Conservation (phyloP, 306 rosid species). For the Abrus pulchellus region DNA sequence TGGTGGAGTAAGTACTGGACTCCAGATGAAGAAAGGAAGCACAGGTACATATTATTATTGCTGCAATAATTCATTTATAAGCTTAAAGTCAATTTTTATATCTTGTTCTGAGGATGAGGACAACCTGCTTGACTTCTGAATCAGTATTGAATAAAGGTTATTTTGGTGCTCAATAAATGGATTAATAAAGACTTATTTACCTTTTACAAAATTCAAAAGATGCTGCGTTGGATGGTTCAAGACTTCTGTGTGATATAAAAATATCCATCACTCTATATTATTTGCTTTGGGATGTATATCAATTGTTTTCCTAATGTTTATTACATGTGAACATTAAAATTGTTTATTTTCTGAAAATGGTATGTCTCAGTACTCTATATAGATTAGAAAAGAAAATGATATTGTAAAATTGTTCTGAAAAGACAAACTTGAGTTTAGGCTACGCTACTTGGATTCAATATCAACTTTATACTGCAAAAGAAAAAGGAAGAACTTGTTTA, state of each 20-base stretch:
- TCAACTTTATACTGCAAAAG: too few relatives aligned
- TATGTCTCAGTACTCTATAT: too few relatives aligned
- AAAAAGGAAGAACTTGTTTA: too few relatives aligned
- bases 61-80: constrained; percentile 15
- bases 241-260: neutral
- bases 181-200: neutral
- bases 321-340: neutral
- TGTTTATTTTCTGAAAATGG: neutral
- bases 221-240: neutral
- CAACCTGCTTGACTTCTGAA: neutral
- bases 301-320: neutral
- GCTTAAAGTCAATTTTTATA: neutral
- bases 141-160: neutral
- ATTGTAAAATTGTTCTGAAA: neutral
- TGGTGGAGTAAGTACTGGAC: constrained; percentile 96
- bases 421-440: too few relatives aligned
- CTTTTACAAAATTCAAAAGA: neutral
- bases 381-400: neutral
- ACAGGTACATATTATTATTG: constrained; percentile 57
- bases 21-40: constrained; percentile 70
- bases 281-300: neutral
- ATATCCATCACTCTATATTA: neutral
- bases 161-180: neutral
- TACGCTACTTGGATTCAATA: too few relatives aligned
- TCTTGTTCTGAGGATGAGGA: constrained; percentile 1